Conservation (phyloP, 2,329 filamentous ascomycete genomes). For the Nannizziopsis arthrosporioides region DNA sequence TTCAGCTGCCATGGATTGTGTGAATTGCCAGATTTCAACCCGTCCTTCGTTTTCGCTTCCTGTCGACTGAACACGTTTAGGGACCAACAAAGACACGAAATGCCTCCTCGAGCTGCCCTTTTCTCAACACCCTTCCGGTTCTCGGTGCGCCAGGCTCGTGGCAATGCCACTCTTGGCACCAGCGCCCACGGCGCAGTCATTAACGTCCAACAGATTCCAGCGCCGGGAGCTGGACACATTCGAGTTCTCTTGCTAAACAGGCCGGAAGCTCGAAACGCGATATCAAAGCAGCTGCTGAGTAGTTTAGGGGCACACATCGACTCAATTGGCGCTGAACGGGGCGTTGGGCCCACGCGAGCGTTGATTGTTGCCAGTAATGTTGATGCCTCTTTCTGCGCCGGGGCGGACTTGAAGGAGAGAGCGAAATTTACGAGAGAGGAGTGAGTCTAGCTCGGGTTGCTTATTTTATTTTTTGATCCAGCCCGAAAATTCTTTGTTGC, state of each 20-base stretch:
- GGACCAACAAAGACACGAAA: conserved; percentile 12
- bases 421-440: conserved; percentile 63
- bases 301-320: conserved; percentile 62
- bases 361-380: conserved; percentile 73
- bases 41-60: too few relatives aligned
- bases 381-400: conserved; percentile 84
- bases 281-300: conserved; percentile 65
- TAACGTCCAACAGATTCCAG: conserved; percentile 62
- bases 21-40: too few relatives aligned
- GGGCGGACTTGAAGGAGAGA: conserved; percentile 86
- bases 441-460: conserved; percentile 42
- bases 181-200: conserved; percentile 35
- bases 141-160: conserved; percentile 18
- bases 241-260: conserved; percentile 80
- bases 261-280: conserved; percentile 75
- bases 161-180: conserved; percentile 27
- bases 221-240: conserved; percentile 70
- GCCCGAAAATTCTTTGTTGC: not conserved
- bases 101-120: conserved; percentile 23
- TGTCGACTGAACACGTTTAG: too few relatives aligned
- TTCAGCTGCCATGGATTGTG: too few relatives aligned
- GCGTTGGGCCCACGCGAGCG: conserved; percentile 56
- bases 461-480: conserved; percentile 5
- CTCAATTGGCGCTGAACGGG: conserved; percentile 51
- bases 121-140: conserved; percentile 19